Evolutionary conservation across 371 early-diverging fungal genomes (phyloP), one percentile per base, ranked within the genome.

Genomic region (Actinomucor elegans): DNA sequence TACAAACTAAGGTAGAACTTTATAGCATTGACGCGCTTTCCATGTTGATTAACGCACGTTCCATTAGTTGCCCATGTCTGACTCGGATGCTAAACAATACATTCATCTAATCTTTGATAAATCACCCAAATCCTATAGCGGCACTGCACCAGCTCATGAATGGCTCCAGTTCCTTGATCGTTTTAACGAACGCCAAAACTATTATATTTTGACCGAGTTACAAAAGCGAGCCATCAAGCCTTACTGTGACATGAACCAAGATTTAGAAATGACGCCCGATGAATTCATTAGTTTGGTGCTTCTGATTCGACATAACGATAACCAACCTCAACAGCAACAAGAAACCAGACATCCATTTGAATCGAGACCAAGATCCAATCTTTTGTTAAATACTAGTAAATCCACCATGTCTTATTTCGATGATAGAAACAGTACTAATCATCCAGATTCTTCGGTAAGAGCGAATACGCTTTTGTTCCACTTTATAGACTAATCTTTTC

Each of bases 211-310:
- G 3, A 66, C 50, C 12, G 15, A 44, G 10, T 42, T 49, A n/a
- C 50, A 66, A 50, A 48, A 48, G 14, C 27, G 14, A 10, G 51
- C 50, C 4, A 27, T 66, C 5, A 32, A 53, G 27, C 42, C 58
- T n/a, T 61, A 55, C 27, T 59, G 58, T 38, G 32, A 32, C 8
- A 26, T 18, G 8, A 59, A 63, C 29, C 31, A 12, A 18, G 54
- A 67, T 21, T 11, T 59, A 9, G 59, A 64, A 52, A 59, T 63
- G 60, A 50, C 51, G 14, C 67, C 64, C 6, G 45, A 56, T 15
- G 64, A 67, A 20, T 56, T 67, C 29, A 21, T 47, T 6, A 21
- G 15, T 20, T 27, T 33, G n/a, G 17, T 45, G 3, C 32, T 17
- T 8, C 35, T 28, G 10, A 34, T 52, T 47, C 59, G 41, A 24